Base-by-base conservation (phyloP, 805 yeast species). In the Starmerella roubikii region DNA sequence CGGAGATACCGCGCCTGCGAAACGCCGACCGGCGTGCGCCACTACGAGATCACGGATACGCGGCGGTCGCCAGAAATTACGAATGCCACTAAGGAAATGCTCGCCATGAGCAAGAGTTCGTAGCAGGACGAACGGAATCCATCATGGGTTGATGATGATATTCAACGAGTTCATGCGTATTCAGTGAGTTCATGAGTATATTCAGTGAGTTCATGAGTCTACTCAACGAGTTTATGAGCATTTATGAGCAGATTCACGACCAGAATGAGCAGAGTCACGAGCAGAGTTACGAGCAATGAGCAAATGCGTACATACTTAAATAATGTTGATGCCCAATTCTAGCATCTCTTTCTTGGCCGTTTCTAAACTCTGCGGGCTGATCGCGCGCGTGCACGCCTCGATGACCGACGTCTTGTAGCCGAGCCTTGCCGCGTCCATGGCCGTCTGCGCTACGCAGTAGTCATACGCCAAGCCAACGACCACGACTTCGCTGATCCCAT, bases 381-480 rank as follows among this genome's bases (percentile, higher is more conserved):
- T 44, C 3, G 81, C 65, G 44, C 60, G 67, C 17, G 77, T 65
- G 37, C 73, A 69, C 23, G 72, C 71, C 42, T 65, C 63, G 12
- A 83, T 47, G 1, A 88, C 81, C 37, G 52, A 63, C 0, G 93
- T 75, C 2, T 68, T 56, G 54, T 69, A 84, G 0, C 94, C 94
- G 4, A 61, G 42, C 10, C 55, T 57, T 0, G 68, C 70, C 17
- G 85, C 67, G 40, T 86, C 93, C 19, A 73, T 55, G 0, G 94
- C 84, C 0, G 93, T 77, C 53, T 75, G 68, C 49, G 74, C 60
- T 3, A 88, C 96, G 57, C 97, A 86, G 56, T 64, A 84, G 54
- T 86, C 97, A 46, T 75, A 74, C 0, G 96, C 95, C 17, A 86
- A 51, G 0, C 96, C 97, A 2, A 77, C 88, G 18, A 81, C 68